Conservation (phyloP, 2,329 filamentous ascomycete species). For the Pyricularia sp. region DNA sequence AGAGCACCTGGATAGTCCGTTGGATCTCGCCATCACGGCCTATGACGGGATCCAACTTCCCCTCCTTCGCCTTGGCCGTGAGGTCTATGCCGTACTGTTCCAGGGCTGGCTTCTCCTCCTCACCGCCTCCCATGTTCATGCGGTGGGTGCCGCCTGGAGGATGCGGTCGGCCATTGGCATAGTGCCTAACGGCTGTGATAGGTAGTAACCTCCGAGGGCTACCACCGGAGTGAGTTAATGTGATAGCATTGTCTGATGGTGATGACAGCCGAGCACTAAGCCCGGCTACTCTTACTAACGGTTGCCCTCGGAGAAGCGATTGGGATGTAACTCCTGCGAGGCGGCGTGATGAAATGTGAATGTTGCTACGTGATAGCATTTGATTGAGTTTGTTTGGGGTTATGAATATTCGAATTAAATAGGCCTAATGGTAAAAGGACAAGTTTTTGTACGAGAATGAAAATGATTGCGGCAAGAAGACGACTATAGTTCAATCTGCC, state of each 20-base stretch:
- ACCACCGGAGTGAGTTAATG: too few species aligned
- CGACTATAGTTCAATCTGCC: neutral
- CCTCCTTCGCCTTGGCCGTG: conserved; percentile 73
- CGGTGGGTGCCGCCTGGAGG: conserved; percentile 87
- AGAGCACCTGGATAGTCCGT: conserved; percentile 87
- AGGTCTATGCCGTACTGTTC: conserved; percentile 90
- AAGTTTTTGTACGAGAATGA: neutral
- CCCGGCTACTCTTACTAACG: neutral
- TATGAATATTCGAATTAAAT: neutral
- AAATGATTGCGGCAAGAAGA: neutral
- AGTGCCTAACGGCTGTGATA: conserved; percentile 34
- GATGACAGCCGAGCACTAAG: neutral
- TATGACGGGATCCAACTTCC: conserved; percentile 93
- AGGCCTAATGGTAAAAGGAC: neutral
- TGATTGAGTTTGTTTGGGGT: neutral
- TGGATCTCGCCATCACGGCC: conserved; percentile 88
- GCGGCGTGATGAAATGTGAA: neutral
- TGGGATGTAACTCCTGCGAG: neutral
- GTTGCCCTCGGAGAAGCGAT: neutral
- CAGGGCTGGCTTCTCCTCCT: conserved; percentile 72
- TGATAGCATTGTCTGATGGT: neutral
- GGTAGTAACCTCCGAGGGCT: conserved; percentile 23
- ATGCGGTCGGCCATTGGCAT: conserved; percentile 67
- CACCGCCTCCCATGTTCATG: conserved; percentile 75
- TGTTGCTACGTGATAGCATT: neutral